These are phyloP conservation scores for Pythium grandisporangium DNA, from an alignment of 352 stramenopile species.

Conservation along the genomic window DNA sequence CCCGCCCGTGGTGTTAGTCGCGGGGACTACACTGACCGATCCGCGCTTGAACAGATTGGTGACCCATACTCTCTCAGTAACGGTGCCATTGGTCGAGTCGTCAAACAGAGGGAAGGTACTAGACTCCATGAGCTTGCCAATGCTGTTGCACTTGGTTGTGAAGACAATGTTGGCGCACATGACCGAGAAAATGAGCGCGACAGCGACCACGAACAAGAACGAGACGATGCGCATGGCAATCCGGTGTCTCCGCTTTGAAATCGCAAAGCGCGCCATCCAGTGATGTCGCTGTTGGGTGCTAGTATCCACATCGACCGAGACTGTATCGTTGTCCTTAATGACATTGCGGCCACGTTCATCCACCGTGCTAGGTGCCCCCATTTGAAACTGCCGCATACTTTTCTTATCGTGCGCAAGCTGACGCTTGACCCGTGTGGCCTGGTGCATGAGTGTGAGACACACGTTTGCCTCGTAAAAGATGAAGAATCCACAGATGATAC, in stretches of 20 bases:
- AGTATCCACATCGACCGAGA: slow-evolving; percentile 2
- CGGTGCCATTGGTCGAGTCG: slow-evolving; percentile 1
- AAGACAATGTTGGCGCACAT: slow-evolving; percentile 67
- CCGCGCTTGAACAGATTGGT: slow-evolving; percentile 37
- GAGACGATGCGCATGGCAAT: slow-evolving; percentile 50
- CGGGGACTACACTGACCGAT: slow-evolving; percentile 15
- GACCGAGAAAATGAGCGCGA: slow-evolving; percentile 89
- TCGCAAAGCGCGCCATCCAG: slow-evolving; percentile 50
- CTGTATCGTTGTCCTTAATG: slow-evolving; percentile 3
- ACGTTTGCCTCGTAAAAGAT: slow-evolving; percentile 34
- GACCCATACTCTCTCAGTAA: slow-evolving; percentile 13
- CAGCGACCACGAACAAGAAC: slow-evolving; percentile 28
- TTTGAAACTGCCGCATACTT: slow-evolving; percentile 21
- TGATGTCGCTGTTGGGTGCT: slow-evolving; percentile 11
- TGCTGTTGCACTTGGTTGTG: slow-evolving; percentile 54
- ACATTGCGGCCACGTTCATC: no score
- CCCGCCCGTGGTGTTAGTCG: slow-evolving; percentile 10
- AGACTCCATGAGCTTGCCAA: slow-evolving; percentile 37
- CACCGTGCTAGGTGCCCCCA: no score
- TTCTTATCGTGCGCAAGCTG: slow-evolving; percentile 47
- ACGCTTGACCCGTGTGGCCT: slow-evolving; percentile 41
- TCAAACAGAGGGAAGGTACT: slow-evolving; percentile 29
- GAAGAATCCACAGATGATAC: slow-evolving; percentile 46
- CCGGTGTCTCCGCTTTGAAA: slow-evolving; percentile 48
- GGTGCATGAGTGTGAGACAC: slow-evolving; percentile 44